These are phyloP conservation scores for Dipteronia dyeriana DNA, from an alignment of 345 rosid genomes.

Conservation along the genomic window DNA sequence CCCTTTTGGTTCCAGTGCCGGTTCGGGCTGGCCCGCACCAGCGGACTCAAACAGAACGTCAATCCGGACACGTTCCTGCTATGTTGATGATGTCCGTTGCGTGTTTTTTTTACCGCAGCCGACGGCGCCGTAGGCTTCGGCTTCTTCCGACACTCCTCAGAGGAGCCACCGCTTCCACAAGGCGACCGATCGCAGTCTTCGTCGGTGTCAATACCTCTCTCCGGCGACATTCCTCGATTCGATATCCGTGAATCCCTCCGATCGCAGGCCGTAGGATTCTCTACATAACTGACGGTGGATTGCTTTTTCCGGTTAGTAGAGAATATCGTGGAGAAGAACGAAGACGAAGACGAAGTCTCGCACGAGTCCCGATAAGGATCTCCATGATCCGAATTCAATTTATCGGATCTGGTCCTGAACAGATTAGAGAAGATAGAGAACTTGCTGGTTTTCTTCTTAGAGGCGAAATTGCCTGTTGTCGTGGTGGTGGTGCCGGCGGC, in stretches of 20 bases:
- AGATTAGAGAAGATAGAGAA: slow-evolving; percentile 53
- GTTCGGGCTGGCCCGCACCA: slow-evolving; percentile 87
- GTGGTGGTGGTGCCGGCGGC: slow-evolving; percentile 22
- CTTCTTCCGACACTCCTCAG: slow-evolving; percentile 50
- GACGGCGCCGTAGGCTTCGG: slow-evolving; percentile 32
- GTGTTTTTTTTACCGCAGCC: slow-evolving; percentile 30
- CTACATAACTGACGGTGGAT: slow-evolving; percentile 29
- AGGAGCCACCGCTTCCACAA: slow-evolving; percentile 37
- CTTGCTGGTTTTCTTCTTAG: slow-evolving; percentile 38
- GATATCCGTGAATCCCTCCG: slow-evolving; percentile 35
- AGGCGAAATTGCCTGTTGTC: slow-evolving; percentile 15
- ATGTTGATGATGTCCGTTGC: slow-evolving; percentile 24
- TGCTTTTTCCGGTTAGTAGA: slow-evolving; percentile 46
- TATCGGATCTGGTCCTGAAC: slow-evolving; percentile 74
- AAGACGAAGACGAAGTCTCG: slow-evolving; percentile 39
- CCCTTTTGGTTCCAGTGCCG: slow-evolving; percentile 61
- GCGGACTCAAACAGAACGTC: slow-evolving; percentile 84
- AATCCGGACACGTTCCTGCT: slow-evolving; percentile 51
- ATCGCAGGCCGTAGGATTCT: slow-evolving; percentile 28
- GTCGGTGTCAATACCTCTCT: slow-evolving; percentile 31
- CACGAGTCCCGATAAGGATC: slow-evolving; percentile 29
- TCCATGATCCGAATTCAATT: slow-evolving; percentile 31
- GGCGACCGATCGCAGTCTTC: slow-evolving; percentile 41
- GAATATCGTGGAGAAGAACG: slow-evolving; percentile 55
- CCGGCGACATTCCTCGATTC: slow-evolving; percentile 89